Percentiles rank a stretch among this genome's conserved stretches.
phyloP scores from a whole-genome alignment of 2,329 filamentous ascomycete genomes.

The Neopestalotiopsis sp. region DNA sequence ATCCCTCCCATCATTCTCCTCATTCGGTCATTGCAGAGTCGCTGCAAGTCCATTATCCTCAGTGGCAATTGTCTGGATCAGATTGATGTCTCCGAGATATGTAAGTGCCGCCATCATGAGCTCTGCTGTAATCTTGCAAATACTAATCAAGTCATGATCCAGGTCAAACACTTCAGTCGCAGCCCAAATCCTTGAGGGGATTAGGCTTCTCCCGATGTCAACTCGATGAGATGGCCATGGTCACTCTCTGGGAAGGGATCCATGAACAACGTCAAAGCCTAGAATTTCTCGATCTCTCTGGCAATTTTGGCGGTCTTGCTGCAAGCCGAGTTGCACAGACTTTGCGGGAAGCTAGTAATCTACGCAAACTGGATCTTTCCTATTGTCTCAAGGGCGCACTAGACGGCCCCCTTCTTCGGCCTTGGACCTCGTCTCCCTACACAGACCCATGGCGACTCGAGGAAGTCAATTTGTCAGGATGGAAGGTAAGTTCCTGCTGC shows the following conservation, averaged over 20 bases:
- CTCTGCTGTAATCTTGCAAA: neutral
- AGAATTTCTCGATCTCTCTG: constrained; percentile 56
- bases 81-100: constrained; percentile 54
- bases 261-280: constrained; percentile 51
- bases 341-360: constrained; percentile 47
- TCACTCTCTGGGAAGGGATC: constrained; percentile 53
- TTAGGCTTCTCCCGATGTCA: constrained; percentile 58
- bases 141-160: neutral
- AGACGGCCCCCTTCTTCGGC: constrained; percentile 52
- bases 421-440: constrained; percentile 44
- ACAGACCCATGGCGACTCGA: constrained; percentile 50
- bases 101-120: constrained; percentile 36
- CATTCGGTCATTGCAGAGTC: constrained; percentile 50
- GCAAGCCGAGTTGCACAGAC: constrained; percentile 52
- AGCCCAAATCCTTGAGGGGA: constrained; percentile 47
- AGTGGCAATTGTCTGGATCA: constrained; percentile 54
- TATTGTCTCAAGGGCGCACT: constrained; percentile 55
- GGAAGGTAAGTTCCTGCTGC: constrained; percentile 46
- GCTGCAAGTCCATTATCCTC: constrained; percentile 57
- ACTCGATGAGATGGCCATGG: constrained; percentile 54
- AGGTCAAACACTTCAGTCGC: constrained; percentile 36
- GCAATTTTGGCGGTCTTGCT: constrained; percentile 57
- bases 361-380: constrained; percentile 56
- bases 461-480: constrained; percentile 60
- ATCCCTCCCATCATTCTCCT: constrained; percentile 56